Base-by-base conservation (phyloP, 768 basidiomycete species). In the Rhodocollybia butyracea region DNA sequence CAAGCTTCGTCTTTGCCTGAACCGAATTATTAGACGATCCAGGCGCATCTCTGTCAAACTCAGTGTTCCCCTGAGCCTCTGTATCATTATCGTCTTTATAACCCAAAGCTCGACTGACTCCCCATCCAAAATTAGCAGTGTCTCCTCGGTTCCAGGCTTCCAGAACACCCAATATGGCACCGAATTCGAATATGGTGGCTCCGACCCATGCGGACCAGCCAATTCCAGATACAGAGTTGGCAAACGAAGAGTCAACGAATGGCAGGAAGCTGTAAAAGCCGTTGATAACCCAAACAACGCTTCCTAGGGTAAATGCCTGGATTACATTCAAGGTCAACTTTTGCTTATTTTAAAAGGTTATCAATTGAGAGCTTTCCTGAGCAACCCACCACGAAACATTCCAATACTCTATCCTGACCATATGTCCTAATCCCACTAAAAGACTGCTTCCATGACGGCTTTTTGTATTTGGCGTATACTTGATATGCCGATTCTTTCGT, bases 161-260 rank as follows among this genome's bases (percentile, higher is more conserved):
- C 61, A 78, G 72, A 22, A 84, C 72, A 46, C 78, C 78, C 22
- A 80, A 68, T 27, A 82, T 71, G 1, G 79, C 73, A 12, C 83
- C 83, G 48, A 82, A 54, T 56, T 80, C 79, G 70, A 86, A 86
- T n/a, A 83, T 69, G 2, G 81, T 79, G 1, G 82, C 84, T 2
- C 85, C 85, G 1, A 80, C 57, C 63, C 80, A 85, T 0, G 80
- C 82, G 2, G 76, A 72, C 65, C 78, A 79, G 10, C 79, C 76
- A 31, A 53, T 53, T 2, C 70, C 73, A 5, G 75, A 67, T 1
- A 64, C 66, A 2, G 66, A 64, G 47, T 66, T 63, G 46, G 65
- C 39, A 29, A 69, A 63, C 29, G 68, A 60, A 8, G 66, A 56
- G 58, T 66, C 59, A 30, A 74, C 59, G 51, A 79, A 70, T 0